phyloP scores from a whole-genome alignment of 2,329 filamentous ascomycete species.

The Geosmithia morbida region DNA sequence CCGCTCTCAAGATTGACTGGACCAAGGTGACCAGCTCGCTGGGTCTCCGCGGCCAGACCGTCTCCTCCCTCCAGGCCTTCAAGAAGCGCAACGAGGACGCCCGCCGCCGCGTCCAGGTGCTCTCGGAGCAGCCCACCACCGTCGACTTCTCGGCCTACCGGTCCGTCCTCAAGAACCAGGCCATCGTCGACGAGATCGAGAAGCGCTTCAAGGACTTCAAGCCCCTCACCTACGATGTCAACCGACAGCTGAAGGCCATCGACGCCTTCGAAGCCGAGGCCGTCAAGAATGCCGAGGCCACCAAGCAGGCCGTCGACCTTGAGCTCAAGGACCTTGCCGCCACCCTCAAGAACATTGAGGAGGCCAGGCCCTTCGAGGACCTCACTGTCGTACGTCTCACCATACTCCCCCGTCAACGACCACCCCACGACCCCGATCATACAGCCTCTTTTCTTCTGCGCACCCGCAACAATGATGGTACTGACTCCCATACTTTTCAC shows the following conservation, averaged over 20 bases:
- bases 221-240: constrained; percentile 84
- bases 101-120: constrained; percentile 77
- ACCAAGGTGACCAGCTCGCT: constrained; percentile 86
- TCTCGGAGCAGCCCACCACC: constrained; percentile 70
- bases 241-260: constrained; percentile 92
- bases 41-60: constrained; percentile 90
- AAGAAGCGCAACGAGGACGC: constrained; percentile 99
- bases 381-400: constrained; percentile 65
- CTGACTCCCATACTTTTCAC: background rate
- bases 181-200: constrained; percentile 93
- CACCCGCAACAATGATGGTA: background rate
- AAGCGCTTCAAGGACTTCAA: constrained; percentile 86
- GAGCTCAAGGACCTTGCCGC: constrained; percentile 89
- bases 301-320: constrained; percentile 88
- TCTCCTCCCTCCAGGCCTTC: constrained; percentile 81
- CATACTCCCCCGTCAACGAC: too few species aligned
- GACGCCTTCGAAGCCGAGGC: constrained; percentile 96
- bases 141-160: constrained; percentile 95
- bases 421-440: too few species aligned
- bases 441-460: background rate
- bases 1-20: constrained; percentile 99
- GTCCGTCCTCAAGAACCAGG: constrained; percentile 84
- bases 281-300: constrained; percentile 90
- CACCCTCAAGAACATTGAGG: constrained; percentile 95
- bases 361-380: constrained; percentile 87